phyloP scores from a whole-genome alignment of 1,284 basidiomycete genomes.

The Irpex sp. region DNA sequence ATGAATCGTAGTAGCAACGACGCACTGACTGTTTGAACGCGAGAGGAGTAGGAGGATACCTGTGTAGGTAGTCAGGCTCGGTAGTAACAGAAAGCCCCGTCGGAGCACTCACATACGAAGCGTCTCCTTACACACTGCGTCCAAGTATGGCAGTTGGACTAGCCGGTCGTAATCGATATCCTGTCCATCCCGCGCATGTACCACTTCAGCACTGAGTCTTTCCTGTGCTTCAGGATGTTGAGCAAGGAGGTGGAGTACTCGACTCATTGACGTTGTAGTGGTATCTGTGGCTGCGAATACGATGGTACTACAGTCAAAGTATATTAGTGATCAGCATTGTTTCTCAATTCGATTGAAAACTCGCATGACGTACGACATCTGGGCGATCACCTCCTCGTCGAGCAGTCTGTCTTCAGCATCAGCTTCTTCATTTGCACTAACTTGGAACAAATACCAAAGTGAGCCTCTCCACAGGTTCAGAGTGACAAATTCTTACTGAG shows the following conservation, averaged over 20 bases:
- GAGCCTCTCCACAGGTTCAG: neutral
- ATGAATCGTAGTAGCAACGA: neutral
- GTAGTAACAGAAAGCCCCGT: neutral
- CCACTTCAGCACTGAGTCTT: constrained; percentile 5
- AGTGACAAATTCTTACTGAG: neutral
- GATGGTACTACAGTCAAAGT: neutral
- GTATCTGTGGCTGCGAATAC: constrained; percentile 9
- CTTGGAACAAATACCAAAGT: constrained; percentile 11
- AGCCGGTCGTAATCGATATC: constrained; percentile 12
- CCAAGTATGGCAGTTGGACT: constrained; percentile 10
- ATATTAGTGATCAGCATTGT: neutral
- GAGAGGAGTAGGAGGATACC: constrained; percentile 1
- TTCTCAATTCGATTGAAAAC: neutral
- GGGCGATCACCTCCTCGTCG: constrained; percentile 11
- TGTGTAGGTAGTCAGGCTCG: neutral
- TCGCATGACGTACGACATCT: constrained; percentile 10
- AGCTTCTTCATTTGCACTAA: constrained; percentile 26
- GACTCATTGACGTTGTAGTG: constrained; percentile 6
- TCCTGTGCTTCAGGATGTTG: constrained; percentile 10
- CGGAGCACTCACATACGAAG: constrained; percentile 10
- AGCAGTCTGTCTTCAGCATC: constrained; percentile 22
- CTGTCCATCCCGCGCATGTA: neutral
- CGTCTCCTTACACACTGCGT: constrained; percentile 13
- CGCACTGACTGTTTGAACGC: constrained; percentile 1
- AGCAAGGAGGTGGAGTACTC: constrained; percentile 8